Conservation (phyloP, 1,139 yeast species). For the Pichia sp. region DNA sequence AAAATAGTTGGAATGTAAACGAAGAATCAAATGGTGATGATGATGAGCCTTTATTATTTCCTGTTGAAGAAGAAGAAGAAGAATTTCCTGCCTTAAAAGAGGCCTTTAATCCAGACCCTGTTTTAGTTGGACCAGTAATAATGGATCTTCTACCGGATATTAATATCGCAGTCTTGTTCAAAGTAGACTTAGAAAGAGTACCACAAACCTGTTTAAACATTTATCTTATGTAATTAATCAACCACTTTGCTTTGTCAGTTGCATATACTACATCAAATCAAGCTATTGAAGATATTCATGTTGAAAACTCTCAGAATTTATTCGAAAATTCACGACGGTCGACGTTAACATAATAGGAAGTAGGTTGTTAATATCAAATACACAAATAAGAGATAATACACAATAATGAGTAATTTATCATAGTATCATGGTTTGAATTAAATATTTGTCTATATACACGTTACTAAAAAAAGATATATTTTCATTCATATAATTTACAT, state of each 20-base stretch:
- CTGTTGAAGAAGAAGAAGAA: constrained; percentile 5
- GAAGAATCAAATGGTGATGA: constrained; percentile 24
- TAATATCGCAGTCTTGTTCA: background rate
- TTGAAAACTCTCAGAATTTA: background rate
- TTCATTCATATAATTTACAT: background rate
- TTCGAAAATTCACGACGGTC: background rate
- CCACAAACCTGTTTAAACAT: background rate
- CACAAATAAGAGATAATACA: background rate
- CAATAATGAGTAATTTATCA: background rate
- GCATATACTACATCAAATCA: background rate
- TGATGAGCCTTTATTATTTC: constrained; percentile 2
- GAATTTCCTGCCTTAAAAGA: constrained; percentile 16
- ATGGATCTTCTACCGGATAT: background rate
- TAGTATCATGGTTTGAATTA: background rate
- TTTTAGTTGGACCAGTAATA: constrained; percentile 11
- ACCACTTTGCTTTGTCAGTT: background rate
- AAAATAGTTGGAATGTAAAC: constrained; percentile 26
- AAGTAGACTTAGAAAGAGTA: background rate
- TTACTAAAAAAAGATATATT: background rate
- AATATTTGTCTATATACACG: background rate
- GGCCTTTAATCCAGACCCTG: constrained; percentile 4
- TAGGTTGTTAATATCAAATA: background rate
- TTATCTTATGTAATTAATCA: background rate
- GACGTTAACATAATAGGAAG: background rate
- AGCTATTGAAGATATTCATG: background rate